Conservation (phyloP, 108 stramenopile genomes). For the Poteriospumella lacustris region DNA sequence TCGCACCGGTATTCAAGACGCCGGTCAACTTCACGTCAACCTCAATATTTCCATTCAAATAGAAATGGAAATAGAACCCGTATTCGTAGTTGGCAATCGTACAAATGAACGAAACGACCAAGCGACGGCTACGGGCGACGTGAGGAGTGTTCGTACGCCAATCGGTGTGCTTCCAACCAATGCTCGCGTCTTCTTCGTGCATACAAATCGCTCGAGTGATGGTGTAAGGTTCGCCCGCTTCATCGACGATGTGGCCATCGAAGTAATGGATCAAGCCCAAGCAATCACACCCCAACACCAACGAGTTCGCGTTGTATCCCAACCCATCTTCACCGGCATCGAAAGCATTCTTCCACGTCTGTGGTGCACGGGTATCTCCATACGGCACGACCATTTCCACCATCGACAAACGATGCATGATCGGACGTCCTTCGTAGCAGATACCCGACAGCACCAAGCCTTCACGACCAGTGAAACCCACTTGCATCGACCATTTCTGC, state of each 20-base stretch:
- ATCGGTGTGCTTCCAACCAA: background rate
- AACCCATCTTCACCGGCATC: slow-evolving; percentile 2
- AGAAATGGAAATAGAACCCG: background rate
- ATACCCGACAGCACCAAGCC: background rate
- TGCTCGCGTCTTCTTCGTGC: background rate
- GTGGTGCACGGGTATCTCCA: background rate
- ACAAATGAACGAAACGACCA: background rate
- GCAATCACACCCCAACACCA: background rate
- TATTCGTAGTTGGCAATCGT: background rate
- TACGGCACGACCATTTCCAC: background rate
- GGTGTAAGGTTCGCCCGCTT: background rate
- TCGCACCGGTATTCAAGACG: background rate
- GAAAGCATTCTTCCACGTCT: background rate
- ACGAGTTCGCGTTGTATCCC: background rate
- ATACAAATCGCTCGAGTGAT: background rate
- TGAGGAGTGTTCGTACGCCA: background rate
- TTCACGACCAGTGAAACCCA: background rate
- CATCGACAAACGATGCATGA: background rate
- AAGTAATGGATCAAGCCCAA: background rate
- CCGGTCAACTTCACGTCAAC: background rate
- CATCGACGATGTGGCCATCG: background rate
- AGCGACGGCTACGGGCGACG: background rate
- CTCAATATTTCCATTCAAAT: background rate
- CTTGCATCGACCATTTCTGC: background rate
- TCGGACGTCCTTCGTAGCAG: background rate